These are phyloP conservation scores for Ascochyta lentis DNA, from an alignment of 2,329 filamentous ascomycete genomes.

Conservation along the genomic window DNA sequence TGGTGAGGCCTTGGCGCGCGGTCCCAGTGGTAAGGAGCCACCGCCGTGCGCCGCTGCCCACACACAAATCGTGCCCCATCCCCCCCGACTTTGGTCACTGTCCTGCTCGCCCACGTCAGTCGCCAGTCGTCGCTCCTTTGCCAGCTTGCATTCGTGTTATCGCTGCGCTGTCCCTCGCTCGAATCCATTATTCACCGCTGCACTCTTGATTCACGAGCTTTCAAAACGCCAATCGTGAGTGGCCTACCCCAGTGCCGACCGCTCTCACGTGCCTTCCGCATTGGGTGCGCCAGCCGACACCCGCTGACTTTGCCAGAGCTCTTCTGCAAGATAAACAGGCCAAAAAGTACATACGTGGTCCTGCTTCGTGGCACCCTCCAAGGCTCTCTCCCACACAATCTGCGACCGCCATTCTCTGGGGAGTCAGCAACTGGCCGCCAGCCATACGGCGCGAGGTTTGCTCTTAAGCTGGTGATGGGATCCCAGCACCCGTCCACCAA, in stretches of 20 bases:
- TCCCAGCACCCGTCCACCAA: conserved; percentile 39
- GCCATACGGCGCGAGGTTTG: conserved; percentile 21
- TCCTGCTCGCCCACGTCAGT: conserved; percentile 32
- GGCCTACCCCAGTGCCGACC: conserved; percentile 27
- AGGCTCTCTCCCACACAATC: conserved; percentile 37
- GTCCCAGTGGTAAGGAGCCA: conserved; percentile 23
- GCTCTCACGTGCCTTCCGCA: conserved; percentile 43
- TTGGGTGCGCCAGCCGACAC: conserved; percentile 32
- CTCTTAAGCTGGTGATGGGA: conserved; percentile 48
- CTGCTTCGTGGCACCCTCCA: conserved; percentile 48
- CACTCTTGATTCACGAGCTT: conserved; percentile 1
- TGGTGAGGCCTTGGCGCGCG: conserved; percentile 30
- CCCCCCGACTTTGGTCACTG: conserved; percentile 25
- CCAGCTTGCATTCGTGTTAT: conserved; percentile 21
- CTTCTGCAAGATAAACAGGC: conserved; percentile 35
- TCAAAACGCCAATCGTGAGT: conserved; percentile 21
- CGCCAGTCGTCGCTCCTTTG: conserved; percentile 28
- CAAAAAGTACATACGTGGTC: conserved; percentile 47
- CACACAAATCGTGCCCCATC: conserved; percentile 39
- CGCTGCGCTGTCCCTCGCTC: conserved; percentile 25
- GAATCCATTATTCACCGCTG: conserved; percentile 8
- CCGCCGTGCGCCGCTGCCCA: conserved; percentile 30
- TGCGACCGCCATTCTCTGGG: conserved; percentile 39
- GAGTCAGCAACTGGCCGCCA: conserved; percentile 27
- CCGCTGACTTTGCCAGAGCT: conserved; percentile 34